Base-by-base conservation (phyloP, 768 basidiomycete genomes). In the Russula foetens region DNA sequence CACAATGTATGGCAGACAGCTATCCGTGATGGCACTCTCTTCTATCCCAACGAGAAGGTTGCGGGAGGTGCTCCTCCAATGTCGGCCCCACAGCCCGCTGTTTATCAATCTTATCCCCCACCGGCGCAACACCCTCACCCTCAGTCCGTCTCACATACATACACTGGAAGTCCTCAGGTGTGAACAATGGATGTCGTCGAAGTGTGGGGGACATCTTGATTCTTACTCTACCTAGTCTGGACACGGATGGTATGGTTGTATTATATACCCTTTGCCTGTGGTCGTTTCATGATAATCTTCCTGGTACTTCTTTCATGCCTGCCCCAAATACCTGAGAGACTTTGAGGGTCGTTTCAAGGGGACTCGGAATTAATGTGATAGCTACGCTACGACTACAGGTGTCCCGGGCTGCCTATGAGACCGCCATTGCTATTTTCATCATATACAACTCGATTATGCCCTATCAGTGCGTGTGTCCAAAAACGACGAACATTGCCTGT, bases 1-100 rank as follows among this genome's bases (percentile, higher is more conserved):
- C 58, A 70, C 50, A 28, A 45, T 9, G 58, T 73, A 21, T 77
- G 76, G 76, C 53, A 64, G 17, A 65, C 60, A 7, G 67, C 71
- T 11, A 75, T 77, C 50, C 71, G 65, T 33, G 70, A 73, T 17
- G 67, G 67, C 15, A 56, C 39, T 19, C 66, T 73, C 52, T 19
- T 63, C 28, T 33, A 33, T 47, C 12, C 50, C 7, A 3, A 12
- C 7, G n/a, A 21, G 12, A 58, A 52, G n/a, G 2, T 17, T 28
- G 12, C 4, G 8, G 45, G 28, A 24, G 8, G 14, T 33, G 21
- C n/a, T n/a, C n/a, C n/a, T n/a, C n/a, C 43, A 23, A 3, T 4
- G 5, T 12, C 23, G 2, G 2, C 24, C 17, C 44, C 35, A n/a
- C n/a, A n/a, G 4, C 14, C 29, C 8, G 35, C 41, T 12, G 15